phyloP scores from a whole-genome alignment of 768 basidiomycete species.

The Collybia nuda region DNA sequence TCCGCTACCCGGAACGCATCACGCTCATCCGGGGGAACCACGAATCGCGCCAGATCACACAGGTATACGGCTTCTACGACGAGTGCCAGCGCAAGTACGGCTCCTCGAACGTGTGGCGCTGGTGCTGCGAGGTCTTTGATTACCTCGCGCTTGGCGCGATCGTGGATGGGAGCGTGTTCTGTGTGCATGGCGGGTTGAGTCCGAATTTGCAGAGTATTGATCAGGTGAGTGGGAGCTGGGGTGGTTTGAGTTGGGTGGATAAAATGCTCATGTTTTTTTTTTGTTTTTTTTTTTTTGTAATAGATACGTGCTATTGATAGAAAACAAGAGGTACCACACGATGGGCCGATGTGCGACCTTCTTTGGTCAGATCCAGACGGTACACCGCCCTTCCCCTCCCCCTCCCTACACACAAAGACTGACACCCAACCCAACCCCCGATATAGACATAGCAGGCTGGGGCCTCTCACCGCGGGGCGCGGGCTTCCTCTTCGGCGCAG shows the following conservation, averaged over 20 bases:
- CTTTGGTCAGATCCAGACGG: constrained; percentile 99
- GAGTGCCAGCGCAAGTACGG: constrained; percentile 98
- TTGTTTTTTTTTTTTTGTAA: constrained; percentile 18
- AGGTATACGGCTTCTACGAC: constrained; percentile 94
- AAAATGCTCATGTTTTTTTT: no score
- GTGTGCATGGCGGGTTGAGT: constrained; percentile 95
- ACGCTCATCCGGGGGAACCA: constrained; percentile 98
- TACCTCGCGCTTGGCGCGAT: constrained; percentile 93
- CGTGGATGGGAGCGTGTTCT: constrained; percentile 96
- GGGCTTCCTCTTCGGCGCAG: constrained; percentile 91
- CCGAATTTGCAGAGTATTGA: constrained; percentile 85
- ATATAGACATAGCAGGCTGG: constrained; percentile 87
- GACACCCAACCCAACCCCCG: not conserved
- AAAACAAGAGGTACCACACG: constrained; percentile 97
- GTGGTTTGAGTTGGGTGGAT: no score
- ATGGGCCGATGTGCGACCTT: constrained; percentile 97
- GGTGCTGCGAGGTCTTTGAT: constrained; percentile 99
- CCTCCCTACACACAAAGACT: not conserved
- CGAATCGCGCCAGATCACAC: constrained; percentile 96
- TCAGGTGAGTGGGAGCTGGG: constrained; percentile 82
- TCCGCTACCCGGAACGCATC: constrained; percentile 96
- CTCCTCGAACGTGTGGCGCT: constrained; percentile 91
- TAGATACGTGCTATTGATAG: constrained; percentile 94
- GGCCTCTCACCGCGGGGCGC: constrained; percentile 97
- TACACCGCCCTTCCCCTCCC: constrained; percentile 24